These are phyloP conservation scores for Pleurotus ostreatus DNA, from an alignment of 768 basidiomycete genomes.

Conservation along the genomic window DNA sequence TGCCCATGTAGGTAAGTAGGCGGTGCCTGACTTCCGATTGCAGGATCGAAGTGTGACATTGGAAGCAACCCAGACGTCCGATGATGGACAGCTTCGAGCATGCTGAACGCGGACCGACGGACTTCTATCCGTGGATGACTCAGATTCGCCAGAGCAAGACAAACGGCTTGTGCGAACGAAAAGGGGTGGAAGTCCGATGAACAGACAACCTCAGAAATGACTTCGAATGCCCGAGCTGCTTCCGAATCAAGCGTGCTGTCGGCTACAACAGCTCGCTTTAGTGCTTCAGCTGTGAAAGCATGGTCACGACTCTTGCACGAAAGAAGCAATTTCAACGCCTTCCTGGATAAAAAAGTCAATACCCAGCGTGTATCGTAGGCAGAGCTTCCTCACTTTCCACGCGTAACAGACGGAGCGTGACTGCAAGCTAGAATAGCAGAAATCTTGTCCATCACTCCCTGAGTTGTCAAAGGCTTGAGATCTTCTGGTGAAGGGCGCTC, in stretches of 20 bases:
- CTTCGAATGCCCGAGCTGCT: conserved; percentile 71
- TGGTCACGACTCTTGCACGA: conserved; percentile 49
- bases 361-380: not conserved
- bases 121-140: conserved; percentile 63
- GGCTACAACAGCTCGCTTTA: conserved; percentile 67
- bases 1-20: conserved; percentile 81
- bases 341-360: conserved; percentile 42
- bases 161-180: conserved; percentile 69
- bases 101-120: conserved; percentile 73
- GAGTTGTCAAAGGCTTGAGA: conserved; percentile 48
- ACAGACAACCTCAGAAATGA: conserved; percentile 67
- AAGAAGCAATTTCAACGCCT: conserved; percentile 69
- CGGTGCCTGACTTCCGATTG: conserved; percentile 66
- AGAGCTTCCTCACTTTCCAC: conserved; percentile 57
- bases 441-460: conserved; percentile 58
- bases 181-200: conserved; percentile 52
- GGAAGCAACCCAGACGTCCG: conserved; percentile 63
- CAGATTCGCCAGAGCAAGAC: conserved; percentile 80
- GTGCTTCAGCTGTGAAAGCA: conserved; percentile 57
- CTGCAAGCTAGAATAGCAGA: conserved; percentile 65
- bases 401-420: conserved; percentile 42
- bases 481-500: conserved; percentile 51
- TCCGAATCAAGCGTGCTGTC: conserved; percentile 50
- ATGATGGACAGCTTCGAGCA: conserved; percentile 70
- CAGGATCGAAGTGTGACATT: conserved; percentile 70